Conservation (phyloP, 2,329 filamentous ascomycete species). For the Periconia digitata region DNA sequence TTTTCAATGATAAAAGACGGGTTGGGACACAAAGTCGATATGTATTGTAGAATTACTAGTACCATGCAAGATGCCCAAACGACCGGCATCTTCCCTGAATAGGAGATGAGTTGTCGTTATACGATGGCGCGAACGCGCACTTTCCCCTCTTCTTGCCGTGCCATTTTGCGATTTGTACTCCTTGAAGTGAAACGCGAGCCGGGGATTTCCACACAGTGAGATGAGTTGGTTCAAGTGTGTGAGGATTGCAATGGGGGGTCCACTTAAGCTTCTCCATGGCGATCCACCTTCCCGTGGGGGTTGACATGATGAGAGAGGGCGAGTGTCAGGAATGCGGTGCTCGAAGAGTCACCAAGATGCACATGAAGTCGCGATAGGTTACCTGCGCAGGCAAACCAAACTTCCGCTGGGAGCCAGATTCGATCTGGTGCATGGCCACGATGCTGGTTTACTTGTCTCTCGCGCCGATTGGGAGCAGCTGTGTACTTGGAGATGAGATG, state of each 20-base stretch:
- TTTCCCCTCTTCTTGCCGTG: too few relatives aligned
- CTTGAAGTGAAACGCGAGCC: too few relatives aligned
- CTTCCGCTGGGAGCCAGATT: too few relatives aligned
- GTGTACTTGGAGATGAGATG: not conserved
- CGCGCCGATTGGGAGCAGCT: not conserved
- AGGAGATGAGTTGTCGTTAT: slow-evolving; percentile 11
- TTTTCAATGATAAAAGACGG: not conserved
- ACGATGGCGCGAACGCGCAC: not conserved
- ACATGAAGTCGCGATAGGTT: too few relatives aligned
- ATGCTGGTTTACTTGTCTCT: not conserved
- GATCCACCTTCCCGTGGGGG: too few relatives aligned
- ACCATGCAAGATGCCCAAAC: slow-evolving; percentile 1
- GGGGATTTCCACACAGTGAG: too few relatives aligned
- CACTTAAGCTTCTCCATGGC: too few relatives aligned
- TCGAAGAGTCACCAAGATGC: too few relatives aligned
- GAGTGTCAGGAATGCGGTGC: too few relatives aligned
- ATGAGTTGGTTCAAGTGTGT: not conserved
- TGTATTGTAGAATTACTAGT: slow-evolving; percentile 1
- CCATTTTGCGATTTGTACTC: too few relatives aligned
- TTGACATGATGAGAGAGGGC: not conserved
- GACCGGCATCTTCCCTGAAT: slow-evolving; percentile 11
- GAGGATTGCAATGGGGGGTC: too few relatives aligned
- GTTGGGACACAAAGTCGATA: not conserved
- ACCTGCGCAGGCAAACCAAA: too few relatives aligned
- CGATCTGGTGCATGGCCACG: not conserved